These are phyloP conservation scores for Boletus tomentosulus DNA, from an alignment of 768 basidiomycete species.

Conservation along the genomic window DNA sequence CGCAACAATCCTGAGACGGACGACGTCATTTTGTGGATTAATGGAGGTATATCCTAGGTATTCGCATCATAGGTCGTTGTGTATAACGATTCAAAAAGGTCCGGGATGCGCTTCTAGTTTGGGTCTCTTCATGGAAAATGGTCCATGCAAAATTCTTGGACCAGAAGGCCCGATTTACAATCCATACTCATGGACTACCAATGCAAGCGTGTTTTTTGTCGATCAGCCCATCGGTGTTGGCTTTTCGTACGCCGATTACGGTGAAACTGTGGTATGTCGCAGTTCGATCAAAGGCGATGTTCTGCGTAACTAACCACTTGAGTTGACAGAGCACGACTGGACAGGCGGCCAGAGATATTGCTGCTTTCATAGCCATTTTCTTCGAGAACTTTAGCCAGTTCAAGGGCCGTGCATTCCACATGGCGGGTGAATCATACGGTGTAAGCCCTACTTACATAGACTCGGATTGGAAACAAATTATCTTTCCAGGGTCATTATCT, in stretches of 20 bases:
- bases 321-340: constrained; percentile 43
- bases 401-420: constrained; percentile 56
- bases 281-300: too few relatives aligned
- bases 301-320: not conserved
- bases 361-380: constrained; percentile 63
- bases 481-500: constrained; percentile 42
- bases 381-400: constrained; percentile 68
- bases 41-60: constrained; percentile 39
- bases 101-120: constrained; percentile 4
- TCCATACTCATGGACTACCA: constrained; percentile 52
- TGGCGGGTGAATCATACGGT: constrained; percentile 54
- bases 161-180: constrained; percentile 31
- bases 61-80: not conserved
- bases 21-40: constrained; percentile 71
- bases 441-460: constrained; percentile 20
- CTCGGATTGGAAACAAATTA: not conserved
- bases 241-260: constrained; percentile 40
- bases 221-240: constrained; percentile 50
- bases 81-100: constrained; percentile 44
- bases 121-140: not conserved
- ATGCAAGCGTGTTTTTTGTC: constrained; percentile 64
- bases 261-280: constrained; percentile 1
- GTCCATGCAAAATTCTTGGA: not conserved
- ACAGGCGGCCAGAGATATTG: constrained; percentile 61
- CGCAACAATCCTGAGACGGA: constrained; percentile 45